A percentile compares a stretch with the other conserved stretches of the same genome.
These are phyloP conservation scores for Ceratocystiopsis brevicomis DNA, from an alignment of 2,329 filamentous ascomycete species.

Conservation along the genomic window DNA sequence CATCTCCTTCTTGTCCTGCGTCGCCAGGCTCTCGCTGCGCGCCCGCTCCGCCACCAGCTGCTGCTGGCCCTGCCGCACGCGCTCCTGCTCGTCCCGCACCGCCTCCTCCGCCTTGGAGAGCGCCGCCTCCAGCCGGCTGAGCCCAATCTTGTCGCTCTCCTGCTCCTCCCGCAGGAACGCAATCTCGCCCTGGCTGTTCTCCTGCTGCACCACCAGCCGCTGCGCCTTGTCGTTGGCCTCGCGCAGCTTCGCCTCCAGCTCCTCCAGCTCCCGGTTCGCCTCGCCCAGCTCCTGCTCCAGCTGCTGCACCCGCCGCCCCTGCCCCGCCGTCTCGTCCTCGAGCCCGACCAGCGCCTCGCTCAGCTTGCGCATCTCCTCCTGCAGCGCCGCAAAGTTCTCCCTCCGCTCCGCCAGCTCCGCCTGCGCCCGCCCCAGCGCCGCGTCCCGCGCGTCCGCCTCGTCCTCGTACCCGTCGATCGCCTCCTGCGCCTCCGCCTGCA, in stretches of 20 bases:
- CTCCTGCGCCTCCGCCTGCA: constrained; percentile 44
- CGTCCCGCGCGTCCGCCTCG: constrained; percentile 53
- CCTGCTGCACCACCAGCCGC: constrained; percentile 72
- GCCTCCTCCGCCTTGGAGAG: constrained; percentile 61
- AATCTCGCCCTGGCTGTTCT: constrained; percentile 84
- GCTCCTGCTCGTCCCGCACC: constrained; percentile 72
- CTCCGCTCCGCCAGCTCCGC: constrained; percentile 55
- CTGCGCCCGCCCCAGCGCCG: constrained; percentile 50
- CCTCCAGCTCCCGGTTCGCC: constrained; percentile 70
- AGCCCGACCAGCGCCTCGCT: constrained; percentile 71
- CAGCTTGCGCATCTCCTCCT: constrained; percentile 83
- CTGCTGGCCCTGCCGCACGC: constrained; percentile 49
- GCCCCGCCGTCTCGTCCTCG: constrained; percentile 74
- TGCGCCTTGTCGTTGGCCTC: constrained; percentile 80
- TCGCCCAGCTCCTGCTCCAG: constrained; percentile 70
- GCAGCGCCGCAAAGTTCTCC: constrained; percentile 80
- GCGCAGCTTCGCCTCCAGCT: constrained; percentile 63
- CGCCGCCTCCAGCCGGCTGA: constrained; percentile 75
- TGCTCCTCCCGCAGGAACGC: constrained; percentile 92
- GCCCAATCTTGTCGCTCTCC: constrained; percentile 93
- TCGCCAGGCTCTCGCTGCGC: constrained; percentile 72
- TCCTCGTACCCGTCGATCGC: constrained; percentile 49
- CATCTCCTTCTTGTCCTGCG: constrained; percentile 82
- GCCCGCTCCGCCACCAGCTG: constrained; percentile 63
- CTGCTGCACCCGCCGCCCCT: constrained; percentile 58